Evolutionary conservation across 495 filamentous ascomycete genomes (phyloP).

Genomic region (Penicillium goetzii): DNA sequence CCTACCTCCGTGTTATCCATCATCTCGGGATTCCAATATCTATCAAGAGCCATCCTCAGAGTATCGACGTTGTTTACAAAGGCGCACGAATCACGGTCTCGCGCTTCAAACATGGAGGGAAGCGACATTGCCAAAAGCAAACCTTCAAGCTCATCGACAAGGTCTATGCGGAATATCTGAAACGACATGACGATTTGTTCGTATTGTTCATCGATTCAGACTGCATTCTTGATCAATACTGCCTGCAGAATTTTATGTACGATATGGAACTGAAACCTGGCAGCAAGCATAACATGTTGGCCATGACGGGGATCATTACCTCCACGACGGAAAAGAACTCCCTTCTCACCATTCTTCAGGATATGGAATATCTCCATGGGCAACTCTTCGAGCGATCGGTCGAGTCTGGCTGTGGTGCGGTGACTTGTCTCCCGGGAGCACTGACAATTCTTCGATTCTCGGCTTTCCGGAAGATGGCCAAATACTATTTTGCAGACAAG

Average conservation of each 20-base stretch:
- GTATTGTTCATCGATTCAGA: slow-evolving; percentile 98
- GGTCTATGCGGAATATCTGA: slow-evolving; percentile 87
- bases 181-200: slow-evolving; percentile 89
- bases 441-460: slow-evolving; percentile 96
- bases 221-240: slow-evolving; percentile 90
- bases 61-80: slow-evolving; percentile 87
- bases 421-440: slow-evolving; percentile 93
- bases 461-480: slow-evolving; percentile 94
- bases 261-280: slow-evolving; percentile 98
- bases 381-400: slow-evolving; percentile 97
- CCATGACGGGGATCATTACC: slow-evolving; percentile 98
- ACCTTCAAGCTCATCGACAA: slow-evolving; percentile 95
- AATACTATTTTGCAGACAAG: slow-evolving; percentile 98
- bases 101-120: slow-evolving; percentile 91
- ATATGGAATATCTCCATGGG: slow-evolving; percentile 98
- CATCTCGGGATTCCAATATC: slow-evolving; percentile 83
- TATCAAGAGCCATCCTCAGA: slow-evolving; percentile 78
- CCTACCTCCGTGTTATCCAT: slow-evolving; percentile 87
- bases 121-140: slow-evolving; percentile 89
- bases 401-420: slow-evolving; percentile 91
- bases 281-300: slow-evolving; percentile 90
- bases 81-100: slow-evolving; percentile 87
- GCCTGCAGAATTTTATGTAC: slow-evolving; percentile 97
- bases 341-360: slow-evolving; percentile 89
- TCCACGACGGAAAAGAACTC: slow-evolving; percentile 88